Evolutionary conservation across 169 alveolate genomes (phyloP), one percentile per base, ranked within the genome.

Genomic region (Cryptosporidium felis): DNA sequence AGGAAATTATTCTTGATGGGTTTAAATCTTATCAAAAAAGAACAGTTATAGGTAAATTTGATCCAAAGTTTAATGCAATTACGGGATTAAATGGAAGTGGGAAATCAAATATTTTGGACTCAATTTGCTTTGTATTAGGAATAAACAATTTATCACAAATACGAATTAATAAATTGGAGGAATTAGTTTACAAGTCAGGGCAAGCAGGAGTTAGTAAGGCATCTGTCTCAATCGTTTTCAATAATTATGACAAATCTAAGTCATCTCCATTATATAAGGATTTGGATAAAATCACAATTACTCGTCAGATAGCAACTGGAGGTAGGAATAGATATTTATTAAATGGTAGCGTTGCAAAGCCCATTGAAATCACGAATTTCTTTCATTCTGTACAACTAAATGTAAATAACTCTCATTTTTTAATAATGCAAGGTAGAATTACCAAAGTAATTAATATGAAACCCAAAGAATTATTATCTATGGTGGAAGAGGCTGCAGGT

Each of bases 41-140:
- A 38, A 97, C 99, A 16, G 95, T 92, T 34, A 91, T 97, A 6
- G 93, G 93, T 28, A 98, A 95, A 14, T 94, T 97, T 38, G 98
- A 97, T 81, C 95, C 96, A n/a, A 97, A 96, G 80, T 98, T 98
- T 94, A 98, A 97, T 90, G 99, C 99, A 12, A 97, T 98, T 59
- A 98, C 99, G 26, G 99, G 99, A 6, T 93, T 96, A 45, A 97
- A 98, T 89, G 99, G 99, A 0, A 94, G 98, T 62, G 99, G 99
- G 9, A 98, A 98, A 92, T 97, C 99, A 2, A 98, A 98, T 90
- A 97, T 98, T 42, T 90, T 98, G 67, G 99, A 98, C 92, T 95
- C 99, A 3, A 95, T 98, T 61, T 96, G 99, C 80, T 98, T 98
- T 90, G 98, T 96, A 10, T 90, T 97, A 80, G 99, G 99, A 4